Base-by-base conservation (phyloP, 2,329 filamentous ascomycete species). In the Orbilia ellipsospora region DNA sequence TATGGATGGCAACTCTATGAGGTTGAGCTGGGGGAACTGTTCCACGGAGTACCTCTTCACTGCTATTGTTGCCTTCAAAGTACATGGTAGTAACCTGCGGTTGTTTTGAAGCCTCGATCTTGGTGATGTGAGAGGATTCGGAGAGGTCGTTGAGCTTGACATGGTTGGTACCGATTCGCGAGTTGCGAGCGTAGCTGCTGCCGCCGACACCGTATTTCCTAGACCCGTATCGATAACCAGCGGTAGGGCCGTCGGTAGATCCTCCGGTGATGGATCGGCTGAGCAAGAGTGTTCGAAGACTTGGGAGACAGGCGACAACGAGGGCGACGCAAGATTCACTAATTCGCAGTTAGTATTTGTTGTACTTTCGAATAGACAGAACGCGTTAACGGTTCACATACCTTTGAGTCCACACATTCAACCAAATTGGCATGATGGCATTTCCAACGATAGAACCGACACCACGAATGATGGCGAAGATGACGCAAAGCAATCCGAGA, bases 391-490 rank as follows among this genome's bases (percentile, higher is more conserved):
- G 15, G 23, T 60, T 18, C 36, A 12, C 59, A 12, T 65, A 75
- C 72, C 72, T 75, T 60, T 75, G 72, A 44, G 72, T 75, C 72
- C 72, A 75, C 15, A 75, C 72, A 36, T 52, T 59, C 5, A 75
- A 55, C 72, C 72, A 75, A 31, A 75, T 69, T 18, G 72, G 72
- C 59, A 75, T 75, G 31, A 75, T 75, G 42, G 63, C 62, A 18
- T 69, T 45, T 31, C 60, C 72, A 15, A 75, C 72, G 44, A 75
- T 69, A n/a, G 72, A 75, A 42, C 72, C 72, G 20, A 75, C 72
- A 48, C 72, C 80, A n/a, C 80, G 78, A 72, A 81, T 78, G 77
- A 81, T 78, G 70, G 80, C 77, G 52, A 81, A 81, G 52, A 79
- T 77, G 52, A 81, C 79, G 78, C 80, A 80, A 73, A 81, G 78